Conservation (phyloP, 306 rosid genomes). For the Lablab purpureus region DNA sequence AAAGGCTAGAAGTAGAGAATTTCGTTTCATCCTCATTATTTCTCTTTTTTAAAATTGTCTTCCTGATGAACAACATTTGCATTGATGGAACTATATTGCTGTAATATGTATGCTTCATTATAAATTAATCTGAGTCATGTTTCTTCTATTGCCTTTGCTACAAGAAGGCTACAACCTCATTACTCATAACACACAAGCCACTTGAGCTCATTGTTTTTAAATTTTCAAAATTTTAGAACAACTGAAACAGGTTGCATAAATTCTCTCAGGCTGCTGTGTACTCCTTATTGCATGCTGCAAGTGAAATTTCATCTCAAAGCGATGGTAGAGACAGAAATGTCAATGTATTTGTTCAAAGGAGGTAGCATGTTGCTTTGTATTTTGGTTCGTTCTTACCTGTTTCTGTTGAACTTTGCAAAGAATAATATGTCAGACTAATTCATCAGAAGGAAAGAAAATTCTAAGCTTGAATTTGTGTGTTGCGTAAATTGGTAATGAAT, state of each 20-base stretch:
- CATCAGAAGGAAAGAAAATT: conserved; percentile 34
- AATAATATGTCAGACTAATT: conserved; percentile 24
- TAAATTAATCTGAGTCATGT: conserved; percentile 32
- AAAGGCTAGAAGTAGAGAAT: conserved; percentile 22
- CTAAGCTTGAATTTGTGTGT: conserved; percentile 35
- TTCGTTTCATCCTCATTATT: conserved; percentile 25
- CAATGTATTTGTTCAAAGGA: conserved; percentile 80
- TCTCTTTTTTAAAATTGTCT: conserved; percentile 8
- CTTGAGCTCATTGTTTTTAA: conserved; percentile 15
- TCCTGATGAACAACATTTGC: conserved; percentile 33
- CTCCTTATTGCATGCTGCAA: conserved; percentile 91
- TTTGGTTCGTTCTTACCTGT: conserved; percentile 35
- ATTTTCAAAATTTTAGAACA: conserved; percentile 37
- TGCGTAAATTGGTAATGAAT: conserved; percentile 3
- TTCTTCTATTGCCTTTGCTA: conserved; percentile 39
- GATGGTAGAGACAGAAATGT: conserved; percentile 78
- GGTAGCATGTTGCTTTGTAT: conserved; percentile 60
- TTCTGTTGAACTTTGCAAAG: conserved; percentile 31
- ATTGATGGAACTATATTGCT: conserved; percentile 27
- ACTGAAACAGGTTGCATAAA: conserved; percentile 45
- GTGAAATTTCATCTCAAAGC: conserved; percentile 77
- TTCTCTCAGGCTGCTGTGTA: conserved; percentile 85
- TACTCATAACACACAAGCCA: conserved; percentile 32
- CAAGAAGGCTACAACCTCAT: conserved; percentile 13
- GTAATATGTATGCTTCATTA: conserved; percentile 21